Percentiles rank a stretch among this genome's conserved stretches.
Evolutionary conservation across 2,329 filamentous ascomycete genomes (phyloP).

Genomic region (Fusarium veterinarium): DNA sequence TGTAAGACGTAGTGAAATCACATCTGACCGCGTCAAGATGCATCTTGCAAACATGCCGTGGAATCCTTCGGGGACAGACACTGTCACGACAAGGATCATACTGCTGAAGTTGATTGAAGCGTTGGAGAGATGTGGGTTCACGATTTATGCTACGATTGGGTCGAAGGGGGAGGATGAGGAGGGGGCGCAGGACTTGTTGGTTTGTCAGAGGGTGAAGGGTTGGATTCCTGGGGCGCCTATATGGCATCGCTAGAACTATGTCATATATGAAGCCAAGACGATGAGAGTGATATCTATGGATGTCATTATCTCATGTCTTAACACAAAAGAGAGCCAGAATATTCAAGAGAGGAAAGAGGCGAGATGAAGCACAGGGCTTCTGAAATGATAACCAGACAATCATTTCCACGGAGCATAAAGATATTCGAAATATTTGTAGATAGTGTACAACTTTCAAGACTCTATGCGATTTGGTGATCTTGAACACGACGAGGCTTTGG

Average conservation of each 20-base stretch:
- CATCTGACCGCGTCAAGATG: neutral
- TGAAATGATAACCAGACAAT: no score
- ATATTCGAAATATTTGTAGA: no score
- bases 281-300: no score
- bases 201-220: conserved; percentile 23
- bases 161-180: neutral
- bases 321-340: no score
- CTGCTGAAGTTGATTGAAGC: conserved; percentile 3
- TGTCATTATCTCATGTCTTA: no score
- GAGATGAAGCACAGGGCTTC: no score
- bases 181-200: conserved; percentile 8
- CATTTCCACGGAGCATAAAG: no score
- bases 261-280: no score
- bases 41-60: conserved; percentile 1
- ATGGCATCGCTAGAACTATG: conserved; percentile 17
- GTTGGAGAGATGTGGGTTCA: conserved; percentile 1
- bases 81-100: neutral
- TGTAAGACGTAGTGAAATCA: neutral
- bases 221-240: conserved; percentile 29
- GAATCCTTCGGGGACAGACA: conserved; percentile 5
- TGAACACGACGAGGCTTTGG: neutral
- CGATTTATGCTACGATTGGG: conserved; percentile 18
- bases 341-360: no score
- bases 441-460: no score
- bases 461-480: neutral